phyloP scores from a whole-genome alignment of 805 yeast genomes.

The Myxozyma sirexii region DNA sequence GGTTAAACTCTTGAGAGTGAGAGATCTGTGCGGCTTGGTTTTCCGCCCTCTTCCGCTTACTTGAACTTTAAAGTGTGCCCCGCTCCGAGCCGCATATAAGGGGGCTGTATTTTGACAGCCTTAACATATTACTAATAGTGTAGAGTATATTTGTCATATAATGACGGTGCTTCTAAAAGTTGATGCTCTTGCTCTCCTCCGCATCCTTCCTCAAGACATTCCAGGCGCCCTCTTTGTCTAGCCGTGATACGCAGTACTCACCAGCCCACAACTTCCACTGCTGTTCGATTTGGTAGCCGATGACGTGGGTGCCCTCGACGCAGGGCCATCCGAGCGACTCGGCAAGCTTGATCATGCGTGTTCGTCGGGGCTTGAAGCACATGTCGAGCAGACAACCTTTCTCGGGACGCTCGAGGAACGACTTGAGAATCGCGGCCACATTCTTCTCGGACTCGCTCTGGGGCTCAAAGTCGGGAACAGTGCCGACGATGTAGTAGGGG shows the following conservation, averaged over 20 bases:
- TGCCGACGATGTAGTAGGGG: constrained; percentile 1
- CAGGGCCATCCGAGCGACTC: background rate
- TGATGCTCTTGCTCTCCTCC: background rate
- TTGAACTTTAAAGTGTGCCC: too few relatives aligned
- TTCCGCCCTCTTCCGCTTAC: too few relatives aligned
- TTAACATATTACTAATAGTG: too few relatives aligned
- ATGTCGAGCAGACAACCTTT: constrained; percentile 3
- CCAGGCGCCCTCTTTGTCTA: background rate
- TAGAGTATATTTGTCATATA: too few relatives aligned
- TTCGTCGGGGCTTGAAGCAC: constrained; percentile 6
- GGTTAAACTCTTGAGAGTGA: too few relatives aligned
- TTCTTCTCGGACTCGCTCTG: background rate
- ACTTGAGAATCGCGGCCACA: background rate
- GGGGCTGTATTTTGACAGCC: too few relatives aligned
- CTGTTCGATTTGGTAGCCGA: background rate
- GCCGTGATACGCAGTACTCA: background rate
- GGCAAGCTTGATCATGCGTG: background rate
- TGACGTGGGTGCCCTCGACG: background rate
- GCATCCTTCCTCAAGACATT: background rate
- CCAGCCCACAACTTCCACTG: constrained; percentile 7
- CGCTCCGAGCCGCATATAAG: too few relatives aligned
- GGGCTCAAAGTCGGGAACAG: constrained; percentile 1
- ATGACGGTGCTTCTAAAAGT: background rate
- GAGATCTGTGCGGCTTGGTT: too few relatives aligned
- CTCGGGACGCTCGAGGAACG: background rate